Evolutionary conservation across 768 basidiomycete species (phyloP).

Genomic region (Boletus pseudo-olivaceus): DNA sequence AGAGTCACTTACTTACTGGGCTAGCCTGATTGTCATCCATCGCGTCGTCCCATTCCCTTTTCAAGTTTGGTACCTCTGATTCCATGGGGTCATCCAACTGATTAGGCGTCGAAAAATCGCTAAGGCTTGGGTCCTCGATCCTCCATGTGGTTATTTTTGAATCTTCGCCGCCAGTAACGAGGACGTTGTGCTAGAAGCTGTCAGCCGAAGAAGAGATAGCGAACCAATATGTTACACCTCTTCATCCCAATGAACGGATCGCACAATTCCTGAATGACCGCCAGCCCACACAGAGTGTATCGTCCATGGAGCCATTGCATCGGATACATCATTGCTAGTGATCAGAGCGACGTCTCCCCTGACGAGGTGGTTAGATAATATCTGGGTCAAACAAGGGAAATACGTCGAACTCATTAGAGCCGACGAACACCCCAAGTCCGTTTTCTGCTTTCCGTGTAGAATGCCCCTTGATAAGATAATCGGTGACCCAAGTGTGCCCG

Average conservation of each 20-base stretch:
- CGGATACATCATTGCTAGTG: slow-evolving; percentile 40
- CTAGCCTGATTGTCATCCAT: slow-evolving; percentile 10
- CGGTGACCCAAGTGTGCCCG: slow-evolving; percentile 68
- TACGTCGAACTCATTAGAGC: slow-evolving; percentile 64
- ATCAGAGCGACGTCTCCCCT: slow-evolving; percentile 61
- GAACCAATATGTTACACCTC: slow-evolving; percentile 31
- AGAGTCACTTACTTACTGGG: slow-evolving; percentile 13
- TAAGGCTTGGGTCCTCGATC: slow-evolving; percentile 6
- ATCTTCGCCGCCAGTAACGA: slow-evolving; percentile 53
- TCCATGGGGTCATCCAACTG: slow-evolving; percentile 14
- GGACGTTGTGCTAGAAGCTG: slow-evolving; percentile 34
- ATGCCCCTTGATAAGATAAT: slow-evolving; percentile 65
- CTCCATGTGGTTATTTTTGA: slow-evolving; percentile 44
- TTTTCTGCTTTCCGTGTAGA: slow-evolving; percentile 15
- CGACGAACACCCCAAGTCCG: slow-evolving; percentile 56
- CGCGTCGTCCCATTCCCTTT: slow-evolving; percentile 24
- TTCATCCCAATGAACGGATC: slow-evolving; percentile 56
- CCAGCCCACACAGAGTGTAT: slow-evolving; percentile 51
- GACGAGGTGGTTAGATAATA: not conserved
- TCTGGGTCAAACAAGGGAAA: not conserved
- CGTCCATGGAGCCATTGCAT: slow-evolving; percentile 42
- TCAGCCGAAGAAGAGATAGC: not conserved
- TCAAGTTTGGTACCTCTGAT: slow-evolving; percentile 7
- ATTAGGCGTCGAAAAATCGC: not conserved
- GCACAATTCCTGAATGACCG: slow-evolving; percentile 55